Conservation (phyloP, 1,284 basidiomycete species). For the Boletus subluridellus region DNA sequence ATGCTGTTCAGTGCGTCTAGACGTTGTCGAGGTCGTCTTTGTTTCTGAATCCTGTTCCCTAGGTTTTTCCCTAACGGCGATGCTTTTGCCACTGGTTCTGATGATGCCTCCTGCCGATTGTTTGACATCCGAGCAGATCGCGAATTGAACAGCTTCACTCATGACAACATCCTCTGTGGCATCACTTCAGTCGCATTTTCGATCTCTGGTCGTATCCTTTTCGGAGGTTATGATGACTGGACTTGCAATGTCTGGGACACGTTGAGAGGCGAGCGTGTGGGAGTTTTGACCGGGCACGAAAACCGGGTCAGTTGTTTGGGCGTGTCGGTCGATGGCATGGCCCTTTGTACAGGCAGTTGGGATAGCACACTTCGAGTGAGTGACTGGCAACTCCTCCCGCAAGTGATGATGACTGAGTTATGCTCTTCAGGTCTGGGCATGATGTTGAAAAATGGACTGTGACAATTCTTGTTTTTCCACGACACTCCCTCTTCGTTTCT, state of each 20-base stretch:
- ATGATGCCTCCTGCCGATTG: conserved; percentile 96
- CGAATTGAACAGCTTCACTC: conserved; percentile 94
- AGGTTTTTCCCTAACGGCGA: conserved; percentile 99
- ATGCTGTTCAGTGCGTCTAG: conserved; percentile 85
- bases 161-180: conserved; percentile 97
- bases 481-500: conserved; percentile 24
- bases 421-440: conserved; percentile 56
- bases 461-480: conserved; percentile 25
- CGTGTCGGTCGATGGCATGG: conserved; percentile 94
- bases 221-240: conserved; percentile 99
- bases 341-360: conserved; percentile 97
- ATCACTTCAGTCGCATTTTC: conserved; percentile 99
- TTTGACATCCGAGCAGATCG: conserved; percentile 98
- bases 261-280: conserved; percentile 95
- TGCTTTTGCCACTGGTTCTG: conserved; percentile 97
- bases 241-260: conserved; percentile 99
- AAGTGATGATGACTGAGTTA: conserved; percentile 11
- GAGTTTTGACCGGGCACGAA: conserved; percentile 95
- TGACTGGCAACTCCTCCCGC: conserved; percentile 19
- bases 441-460: conserved; percentile 30
- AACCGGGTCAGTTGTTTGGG: conserved; percentile 96
- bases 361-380: conserved; percentile 92
- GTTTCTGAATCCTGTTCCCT: conserved; percentile 15
- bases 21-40: conserved; percentile 15
- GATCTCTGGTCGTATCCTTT: conserved; percentile 92